Base-by-base conservation (phyloP, 1,284 basidiomycete species). In the Xerocomus amazonicus region DNA sequence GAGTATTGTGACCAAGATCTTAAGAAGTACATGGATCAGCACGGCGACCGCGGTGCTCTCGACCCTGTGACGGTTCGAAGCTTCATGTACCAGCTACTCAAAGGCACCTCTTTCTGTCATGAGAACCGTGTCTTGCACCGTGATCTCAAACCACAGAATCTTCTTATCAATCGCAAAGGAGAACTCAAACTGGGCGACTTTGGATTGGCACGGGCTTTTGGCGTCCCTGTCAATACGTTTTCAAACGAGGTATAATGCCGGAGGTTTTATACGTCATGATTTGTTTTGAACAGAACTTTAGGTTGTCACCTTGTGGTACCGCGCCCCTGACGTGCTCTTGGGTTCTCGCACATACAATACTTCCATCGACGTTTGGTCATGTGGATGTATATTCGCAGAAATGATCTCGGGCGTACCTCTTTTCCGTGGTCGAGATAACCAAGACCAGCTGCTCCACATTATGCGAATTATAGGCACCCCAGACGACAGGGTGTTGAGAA, bases 281-380 rank as follows among this genome's bases (percentile, higher is more conserved):
- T 41, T 51, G 19, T 37, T 31, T 50, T 43, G 40, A 56, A 47
- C 34, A 35, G 56, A 43, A 51, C 7, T 27, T 29, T 55, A 94
- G 92, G 92, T 96, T 52, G 97, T 99, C 28, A 99, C 97, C 6
- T 76, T 99, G 12, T 99, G 97, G 97, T 99, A 99, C 71, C 91
- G 97, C 49, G 96, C 97, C 0, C 97, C 97, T 1, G 97, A 99
- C 66, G 97, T 99, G 38, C 81, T 99, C 14, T 83, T 99, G 54
- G 97, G 97, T 45, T 97, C 93, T 35, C 82, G 97, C 48, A 98
- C 96, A 47, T 99, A 99, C 72, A 95, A 90, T 67, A 99, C 97
- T 3, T 96, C 92, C 17, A 98, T 99, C 66, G 97, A 99, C 71
- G 92, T 99, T 55, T 99, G 97, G 97, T 96, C 92, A 6, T 97